Evolutionary conservation across 345 rosid genomes (phyloP), one percentile per base, ranked within the genome.

Genomic region (Eucalyptus dawsonii): DNA sequence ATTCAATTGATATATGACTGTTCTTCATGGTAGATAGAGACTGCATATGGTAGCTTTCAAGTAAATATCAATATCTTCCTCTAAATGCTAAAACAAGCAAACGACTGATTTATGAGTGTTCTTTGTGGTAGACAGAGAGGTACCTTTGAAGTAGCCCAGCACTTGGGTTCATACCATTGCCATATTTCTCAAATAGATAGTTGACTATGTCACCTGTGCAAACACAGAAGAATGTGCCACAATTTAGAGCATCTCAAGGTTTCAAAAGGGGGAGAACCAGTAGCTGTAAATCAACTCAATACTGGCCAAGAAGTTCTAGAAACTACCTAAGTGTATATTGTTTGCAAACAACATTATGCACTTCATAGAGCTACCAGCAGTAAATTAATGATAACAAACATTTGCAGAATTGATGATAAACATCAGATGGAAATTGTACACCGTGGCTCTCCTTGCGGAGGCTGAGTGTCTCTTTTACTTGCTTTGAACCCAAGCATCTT

Each of bases 111-210:
- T 86, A 49, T 86, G 83, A 76, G 83, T 76, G 83, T 76, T 37
- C 83, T 76, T 6, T 76, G 47, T 2, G 47, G 83, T 37, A 21
- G 56, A 21, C 76, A 50, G 49, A 69, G 80, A 80, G 56, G 86
- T 92, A 96, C 98, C 99, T 95, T 93, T 94, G 97, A 51, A 97
- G 91, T 88, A 96, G 94, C 13, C 97, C 98, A 8, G 88, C 86
- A 29, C 97, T 93, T 81, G 97, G 99, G 76, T 56, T 92, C 92
- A 90, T 95, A 65, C 96, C 97, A 87, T 92, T 92, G 88, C 97
- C 99, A 93, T 96, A 95, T 90, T 92, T 95, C 91, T 93, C 89
- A 91, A 94, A 97, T 31, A 97, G 92, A 92, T 95, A 95, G 72
- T 94, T 96, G 67, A 96, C 99, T 80, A 96, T 96, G 89, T 96